phyloP scores from a whole-genome alignment of 352 stramenopile species.

The Saprolegnia parasitica region DNA sequence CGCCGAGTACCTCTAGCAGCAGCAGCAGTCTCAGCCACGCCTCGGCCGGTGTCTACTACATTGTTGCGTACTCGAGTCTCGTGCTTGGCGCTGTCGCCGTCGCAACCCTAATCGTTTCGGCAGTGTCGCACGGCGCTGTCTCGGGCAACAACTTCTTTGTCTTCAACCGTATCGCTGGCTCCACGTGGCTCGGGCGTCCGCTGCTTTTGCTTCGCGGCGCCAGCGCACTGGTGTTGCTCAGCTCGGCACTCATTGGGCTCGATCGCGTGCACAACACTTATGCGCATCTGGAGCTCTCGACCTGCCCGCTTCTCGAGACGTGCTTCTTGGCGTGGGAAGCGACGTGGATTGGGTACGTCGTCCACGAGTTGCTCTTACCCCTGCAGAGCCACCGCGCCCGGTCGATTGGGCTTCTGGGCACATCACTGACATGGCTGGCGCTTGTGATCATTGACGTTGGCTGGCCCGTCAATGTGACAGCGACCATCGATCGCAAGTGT shows the following conservation, averaged over 20 bases:
- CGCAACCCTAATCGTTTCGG: background rate
- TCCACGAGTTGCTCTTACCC: background rate
- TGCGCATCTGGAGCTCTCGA: background rate
- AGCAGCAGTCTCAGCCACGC: background rate
- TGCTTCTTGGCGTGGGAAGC: background rate
- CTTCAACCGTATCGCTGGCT: constrained; percentile 16
- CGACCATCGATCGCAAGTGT: background rate
- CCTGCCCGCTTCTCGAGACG: background rate
- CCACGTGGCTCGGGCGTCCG: constrained; percentile 13
- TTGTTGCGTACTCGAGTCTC: background rate
- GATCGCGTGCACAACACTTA: background rate
- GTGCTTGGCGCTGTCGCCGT: background rate
- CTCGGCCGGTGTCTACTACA: background rate
- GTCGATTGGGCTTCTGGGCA: background rate
- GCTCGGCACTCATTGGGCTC: background rate
- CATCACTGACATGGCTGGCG: background rate
- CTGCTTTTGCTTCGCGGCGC: constrained; percentile 3
- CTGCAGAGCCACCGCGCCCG: background rate
- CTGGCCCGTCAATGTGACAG: background rate
- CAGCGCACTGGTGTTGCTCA: background rate
- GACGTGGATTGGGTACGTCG: constrained; percentile 5
- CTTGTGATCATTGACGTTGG: background rate
- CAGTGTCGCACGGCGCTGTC: background rate
- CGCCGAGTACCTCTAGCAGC: too few relatives aligned
- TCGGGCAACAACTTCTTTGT: constrained; percentile 5